Evolutionary conservation across 441 rosid species (phyloP), one percentile per base, ranked within the genome.

Genomic region (Capsella rubella): DNA sequence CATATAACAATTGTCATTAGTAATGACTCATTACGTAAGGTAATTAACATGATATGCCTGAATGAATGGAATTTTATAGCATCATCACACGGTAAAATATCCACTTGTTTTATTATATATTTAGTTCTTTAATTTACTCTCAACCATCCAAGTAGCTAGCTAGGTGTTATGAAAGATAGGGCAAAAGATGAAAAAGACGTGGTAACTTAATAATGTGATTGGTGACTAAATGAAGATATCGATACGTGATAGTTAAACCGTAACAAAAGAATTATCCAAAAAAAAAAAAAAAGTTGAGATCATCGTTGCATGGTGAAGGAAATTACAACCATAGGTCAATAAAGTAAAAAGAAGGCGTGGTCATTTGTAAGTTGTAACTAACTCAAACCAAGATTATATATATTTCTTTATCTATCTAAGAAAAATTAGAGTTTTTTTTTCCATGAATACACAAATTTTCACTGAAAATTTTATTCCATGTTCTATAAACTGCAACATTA

Each of bases 121-220:
- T 35, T 39, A 2, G 47, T 13, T 47, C 12, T 40, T 15, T 32
- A 32, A 32, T 32, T 29, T 60, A 60, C 42, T 42, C 54, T 40
- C 50, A 72, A 62, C 54, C 37, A 72, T 18, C 12, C 3, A 9
- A 72, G 69, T 18, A 21, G 25, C 25, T 21, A 21, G 25, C 25
- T 21, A 62, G 55, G 54, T 52, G 49, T 21, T 6, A 53, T 62
- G 54, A 16, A 53, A 53, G 76, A 62, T 63, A 31, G 2, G 29
- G 27, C 16, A n/a, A 52, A 42, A 27, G 16, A 31, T 6, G 25
- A 29, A 9, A 32, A 52, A 50, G 60, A 39, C 60, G 60, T 39
- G 35, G 54, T 62, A 42, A 52, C 31, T 21, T 52, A 39, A 61
- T 16, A 50, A 27, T 10, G 43, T 49, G 45, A 47, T 8, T 49